Percentiles rank a stretch among this genome's conserved stretches.
Conservation (phyloP, 148 eudicot species). For the Camellia granthamiana region DNA sequence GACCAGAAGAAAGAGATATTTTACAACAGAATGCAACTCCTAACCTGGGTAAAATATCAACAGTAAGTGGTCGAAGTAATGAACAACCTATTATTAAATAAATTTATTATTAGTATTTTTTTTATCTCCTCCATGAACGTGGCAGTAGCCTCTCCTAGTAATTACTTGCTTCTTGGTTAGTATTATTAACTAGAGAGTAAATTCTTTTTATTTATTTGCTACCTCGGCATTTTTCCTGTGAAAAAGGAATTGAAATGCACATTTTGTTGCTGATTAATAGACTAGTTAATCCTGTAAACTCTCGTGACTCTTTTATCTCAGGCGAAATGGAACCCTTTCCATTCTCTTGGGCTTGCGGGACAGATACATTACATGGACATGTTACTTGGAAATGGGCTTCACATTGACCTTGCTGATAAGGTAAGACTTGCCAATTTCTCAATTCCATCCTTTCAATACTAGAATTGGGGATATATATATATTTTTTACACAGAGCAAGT, state of each 20-base stretch:
- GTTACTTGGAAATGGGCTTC: slow-evolving; percentile 58
- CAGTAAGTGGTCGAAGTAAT: slow-evolving; percentile 44
- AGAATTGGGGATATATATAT: no score
- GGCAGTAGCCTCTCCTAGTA: background rate
- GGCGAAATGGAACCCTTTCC: slow-evolving; percentile 85
- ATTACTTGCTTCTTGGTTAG: background rate
- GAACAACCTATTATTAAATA: background rate
- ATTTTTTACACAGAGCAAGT: slow-evolving; percentile 10
- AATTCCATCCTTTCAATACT: background rate
- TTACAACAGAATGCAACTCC: slow-evolving; percentile 60
- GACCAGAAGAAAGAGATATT: slow-evolving; percentile 64
- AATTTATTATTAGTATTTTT: background rate
- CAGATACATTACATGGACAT: slow-evolving; percentile 75
- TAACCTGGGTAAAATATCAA: slow-evolving; percentile 66
- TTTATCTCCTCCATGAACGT: background rate
- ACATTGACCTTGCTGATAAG: slow-evolving; percentile 68
- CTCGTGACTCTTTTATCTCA: slow-evolving; percentile 25
- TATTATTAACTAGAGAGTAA: background rate
- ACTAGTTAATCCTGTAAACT: background rate
- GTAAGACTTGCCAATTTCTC: slow-evolving; percentile 26
- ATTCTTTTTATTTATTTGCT: slow-evolving; percentile 1
- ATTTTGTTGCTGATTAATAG: background rate
- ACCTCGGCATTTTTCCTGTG: background rate
- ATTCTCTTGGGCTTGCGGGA: slow-evolving; percentile 81
- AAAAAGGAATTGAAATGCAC: background rate